Percentiles rank a stretch among this genome's conserved stretches.
Conservation (phyloP, 108 stramenopile species). For the Schizochytrium sp. region DNA sequence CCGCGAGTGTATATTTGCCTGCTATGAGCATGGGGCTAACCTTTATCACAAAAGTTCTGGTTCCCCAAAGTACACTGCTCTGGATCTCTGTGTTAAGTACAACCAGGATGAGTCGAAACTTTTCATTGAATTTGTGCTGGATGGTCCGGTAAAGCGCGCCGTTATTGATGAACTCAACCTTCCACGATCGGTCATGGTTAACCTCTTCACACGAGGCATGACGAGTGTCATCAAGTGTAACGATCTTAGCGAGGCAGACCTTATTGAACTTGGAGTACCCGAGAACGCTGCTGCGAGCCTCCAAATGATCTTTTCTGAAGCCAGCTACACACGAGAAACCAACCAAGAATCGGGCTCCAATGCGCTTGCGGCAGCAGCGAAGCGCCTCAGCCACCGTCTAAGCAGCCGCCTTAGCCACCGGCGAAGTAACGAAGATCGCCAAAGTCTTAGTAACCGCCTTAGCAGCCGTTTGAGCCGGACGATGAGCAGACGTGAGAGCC, state of each 20-base stretch:
- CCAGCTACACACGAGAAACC: neutral
- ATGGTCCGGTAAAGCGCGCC: neutral
- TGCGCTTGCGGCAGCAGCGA: neutral
- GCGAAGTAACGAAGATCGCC: neutral
- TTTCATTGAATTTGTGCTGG: neutral
- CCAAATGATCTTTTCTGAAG: neutral
- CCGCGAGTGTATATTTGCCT: conserved; percentile 32
- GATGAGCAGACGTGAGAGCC: too few species aligned
- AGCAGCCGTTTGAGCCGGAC: too few species aligned
- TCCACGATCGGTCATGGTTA: neutral
- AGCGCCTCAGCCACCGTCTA: neutral
- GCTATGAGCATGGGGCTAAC: neutral
- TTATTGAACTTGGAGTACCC: too few species aligned
- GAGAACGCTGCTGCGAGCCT: too few species aligned
- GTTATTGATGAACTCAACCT: neutral
- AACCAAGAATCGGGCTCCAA: neutral
- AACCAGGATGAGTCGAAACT: neutral
- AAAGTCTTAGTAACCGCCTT: neutral
- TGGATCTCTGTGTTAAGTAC: conserved; percentile 1
- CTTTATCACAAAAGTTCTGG: neutral
- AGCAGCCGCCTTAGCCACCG: conserved; percentile 2
- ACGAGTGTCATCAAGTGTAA: too few species aligned
- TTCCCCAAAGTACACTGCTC: neutral
- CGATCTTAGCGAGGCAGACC: too few species aligned
- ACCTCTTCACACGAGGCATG: neutral